These are phyloP conservation scores for Apophysomyces trapeziformis DNA, from an alignment of 371 early-diverging fungal genomes.

Conservation along the genomic window DNA sequence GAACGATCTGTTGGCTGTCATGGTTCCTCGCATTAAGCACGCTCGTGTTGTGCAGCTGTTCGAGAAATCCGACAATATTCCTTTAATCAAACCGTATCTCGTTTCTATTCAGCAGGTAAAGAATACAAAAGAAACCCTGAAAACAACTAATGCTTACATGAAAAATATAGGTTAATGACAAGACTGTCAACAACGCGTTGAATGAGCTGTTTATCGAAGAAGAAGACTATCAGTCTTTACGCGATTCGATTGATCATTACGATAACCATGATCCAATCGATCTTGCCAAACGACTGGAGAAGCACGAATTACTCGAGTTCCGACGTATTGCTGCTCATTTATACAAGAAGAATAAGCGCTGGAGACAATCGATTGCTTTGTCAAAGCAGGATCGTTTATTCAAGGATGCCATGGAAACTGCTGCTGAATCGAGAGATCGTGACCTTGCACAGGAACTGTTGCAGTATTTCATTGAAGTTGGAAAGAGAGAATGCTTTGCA, in stretches of 20 bases:
- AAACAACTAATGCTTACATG: neutral
- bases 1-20: conserved; percentile 86
- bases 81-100: conserved; percentile 93
- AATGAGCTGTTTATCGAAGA: conserved; percentile 96
- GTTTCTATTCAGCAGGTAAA: conserved; percentile 83
- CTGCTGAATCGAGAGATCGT: conserved; percentile 82
- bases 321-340: conserved; percentile 94
- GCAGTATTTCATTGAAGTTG: conserved; percentile 91
- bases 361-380: conserved; percentile 93
- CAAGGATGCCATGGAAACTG: conserved; percentile 98
- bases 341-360: conserved; percentile 93
- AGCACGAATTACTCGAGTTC: conserved; percentile 96
- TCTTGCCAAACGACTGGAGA: conserved; percentile 89
- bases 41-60: conserved; percentile 95
- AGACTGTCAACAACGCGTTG: conserved; percentile 91
- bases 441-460: conserved; percentile 93
- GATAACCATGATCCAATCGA: conserved; percentile 92
- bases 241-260: conserved; percentile 90
- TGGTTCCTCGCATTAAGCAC: conserved; percentile 93
- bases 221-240: conserved; percentile 91
- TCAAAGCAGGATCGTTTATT: conserved; percentile 95
- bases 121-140: neutral
- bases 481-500: conserved; percentile 91
- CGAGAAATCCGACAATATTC: conserved; percentile 94
- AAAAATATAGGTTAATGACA: conserved; percentile 71